Percentiles rank a stretch among this genome's conserved stretches.
These are phyloP conservation scores for Punctularia strigosozonata DNA, from an alignment of 768 basidiomycete genomes.

Conservation along the genomic window DNA sequence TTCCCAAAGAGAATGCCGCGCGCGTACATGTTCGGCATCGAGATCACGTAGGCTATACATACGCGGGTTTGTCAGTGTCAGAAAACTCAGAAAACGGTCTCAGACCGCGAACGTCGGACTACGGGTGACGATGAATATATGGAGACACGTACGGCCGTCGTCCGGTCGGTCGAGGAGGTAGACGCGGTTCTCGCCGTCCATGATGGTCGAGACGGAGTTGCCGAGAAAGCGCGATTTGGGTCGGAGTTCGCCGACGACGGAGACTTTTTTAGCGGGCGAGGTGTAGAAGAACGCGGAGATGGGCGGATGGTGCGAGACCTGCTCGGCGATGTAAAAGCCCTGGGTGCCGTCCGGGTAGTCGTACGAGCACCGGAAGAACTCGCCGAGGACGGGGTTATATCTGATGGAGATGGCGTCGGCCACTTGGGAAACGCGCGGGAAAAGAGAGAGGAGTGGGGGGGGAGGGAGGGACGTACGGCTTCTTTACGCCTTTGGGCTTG, in stretches of 20 bases:
- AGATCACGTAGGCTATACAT: constrained; percentile 64
- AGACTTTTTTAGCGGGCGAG: constrained; percentile 79
- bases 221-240: constrained; percentile 96
- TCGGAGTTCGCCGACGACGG: constrained; percentile 84
- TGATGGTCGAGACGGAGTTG: constrained; percentile 89
- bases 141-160: constrained; percentile 60
- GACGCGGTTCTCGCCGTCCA: constrained; percentile 94
- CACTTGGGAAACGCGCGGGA: constrained; percentile 2
- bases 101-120: background rate
- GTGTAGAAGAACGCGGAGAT: constrained; percentile 94
- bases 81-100: no score
- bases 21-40: constrained; percentile 98
- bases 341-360: constrained; percentile 86
- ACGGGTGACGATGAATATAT: background rate
- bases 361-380: constrained; percentile 95
- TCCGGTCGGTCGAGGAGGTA: constrained; percentile 71
- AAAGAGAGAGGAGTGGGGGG: constrained; percentile 2
- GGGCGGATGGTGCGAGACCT: constrained; percentile 95
- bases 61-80: no score
- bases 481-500: constrained; percentile 99
- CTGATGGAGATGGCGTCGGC: constrained; percentile 24
- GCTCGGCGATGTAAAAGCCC: constrained; percentile 94
- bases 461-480: constrained; percentile 58
- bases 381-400: constrained; percentile 95
- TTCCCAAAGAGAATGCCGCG: constrained; percentile 81